These are phyloP conservation scores for Uncinocarpus reesii DNA, from an alignment of 2,329 filamentous ascomycete genomes.

Conservation along the genomic window DNA sequence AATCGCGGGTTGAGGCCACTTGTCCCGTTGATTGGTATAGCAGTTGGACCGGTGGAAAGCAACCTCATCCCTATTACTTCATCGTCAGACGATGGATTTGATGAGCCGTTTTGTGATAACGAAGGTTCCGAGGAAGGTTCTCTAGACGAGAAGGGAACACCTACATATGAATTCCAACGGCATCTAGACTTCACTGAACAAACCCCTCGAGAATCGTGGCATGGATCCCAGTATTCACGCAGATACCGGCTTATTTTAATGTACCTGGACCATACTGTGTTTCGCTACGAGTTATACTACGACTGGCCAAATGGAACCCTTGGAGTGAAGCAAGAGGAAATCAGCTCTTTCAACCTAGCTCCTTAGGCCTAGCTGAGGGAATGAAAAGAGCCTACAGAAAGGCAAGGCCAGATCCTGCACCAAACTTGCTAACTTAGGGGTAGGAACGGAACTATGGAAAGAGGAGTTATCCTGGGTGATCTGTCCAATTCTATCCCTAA, in stretches of 20 bases:
- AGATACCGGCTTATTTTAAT: constrained; percentile 46
- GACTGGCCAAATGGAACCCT: constrained; percentile 25
- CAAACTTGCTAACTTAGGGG: background rate
- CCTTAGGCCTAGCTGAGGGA: constrained; percentile 1
- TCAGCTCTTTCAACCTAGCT: constrained; percentile 8
- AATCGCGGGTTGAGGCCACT: constrained; percentile 34
- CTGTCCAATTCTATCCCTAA: too few species aligned
- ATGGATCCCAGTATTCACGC: constrained; percentile 33
- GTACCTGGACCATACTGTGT: constrained; percentile 46
- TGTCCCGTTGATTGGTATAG: constrained; percentile 44
- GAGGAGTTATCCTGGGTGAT: too few species aligned
- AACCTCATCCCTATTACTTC: constrained; percentile 26
- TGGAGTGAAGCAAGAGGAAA: constrained; percentile 4
- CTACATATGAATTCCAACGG: background rate
- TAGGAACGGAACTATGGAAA: too few species aligned
- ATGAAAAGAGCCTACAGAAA: background rate
- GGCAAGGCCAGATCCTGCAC: background rate
- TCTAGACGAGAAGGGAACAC: background rate
- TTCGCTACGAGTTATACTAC: constrained; percentile 51
- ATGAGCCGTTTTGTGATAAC: background rate
- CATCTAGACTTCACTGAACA: background rate
- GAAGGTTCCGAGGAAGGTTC: constrained; percentile 13
- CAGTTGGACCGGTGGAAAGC: constrained; percentile 48
- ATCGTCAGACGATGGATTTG: constrained; percentile 22
- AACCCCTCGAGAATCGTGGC: constrained; percentile 24